Conservation (phyloP, 2,329 filamentous ascomycete genomes). For the Fusarium oxysporum region DNA sequence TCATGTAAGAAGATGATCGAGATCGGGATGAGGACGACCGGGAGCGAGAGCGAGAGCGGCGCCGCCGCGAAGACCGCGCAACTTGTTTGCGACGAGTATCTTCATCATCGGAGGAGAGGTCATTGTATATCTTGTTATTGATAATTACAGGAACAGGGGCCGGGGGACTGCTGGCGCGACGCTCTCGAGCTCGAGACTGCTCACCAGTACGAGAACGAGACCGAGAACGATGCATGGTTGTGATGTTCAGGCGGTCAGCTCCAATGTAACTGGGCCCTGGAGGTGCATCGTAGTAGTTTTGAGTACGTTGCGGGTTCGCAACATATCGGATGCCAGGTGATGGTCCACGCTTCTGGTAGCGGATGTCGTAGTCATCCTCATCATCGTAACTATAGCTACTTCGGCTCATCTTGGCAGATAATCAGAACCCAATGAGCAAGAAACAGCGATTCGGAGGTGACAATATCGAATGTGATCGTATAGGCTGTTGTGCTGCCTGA, state of each 20-base stretch:
- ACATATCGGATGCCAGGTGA: slow-evolving; percentile 61
- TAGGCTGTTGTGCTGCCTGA: background rate
- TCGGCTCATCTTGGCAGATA: slow-evolving; percentile 44
- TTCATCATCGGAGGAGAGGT: slow-evolving; percentile 57
- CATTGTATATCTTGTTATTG: slow-evolving; percentile 67
- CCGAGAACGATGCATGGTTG: slow-evolving; percentile 53
- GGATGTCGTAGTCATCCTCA: slow-evolving; percentile 68
- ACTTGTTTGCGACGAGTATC: slow-evolving; percentile 50
- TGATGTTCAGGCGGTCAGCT: slow-evolving; percentile 59
- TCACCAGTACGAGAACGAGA: slow-evolving; percentile 47
- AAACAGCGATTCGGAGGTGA: background rate
- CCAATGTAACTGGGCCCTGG: slow-evolving; percentile 57
- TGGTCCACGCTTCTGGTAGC: slow-evolving; percentile 56
- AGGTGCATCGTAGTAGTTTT: slow-evolving; percentile 53
- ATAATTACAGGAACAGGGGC: slow-evolving; percentile 62
- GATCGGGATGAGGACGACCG: slow-evolving; percentile 51
- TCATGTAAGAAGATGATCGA: slow-evolving; percentile 53
- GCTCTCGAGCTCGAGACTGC: slow-evolving; percentile 62
- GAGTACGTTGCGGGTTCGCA: slow-evolving; percentile 53
- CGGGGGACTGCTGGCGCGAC: slow-evolving; percentile 57
- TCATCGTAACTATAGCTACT: slow-evolving; percentile 60
- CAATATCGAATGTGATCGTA: background rate
- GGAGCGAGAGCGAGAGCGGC: slow-evolving; percentile 49
- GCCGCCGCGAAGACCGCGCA: slow-evolving; percentile 41
- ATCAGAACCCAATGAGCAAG: background rate